A percentile compares a stretch with the other conserved stretches of the same genome.
Evolutionary conservation across 495 filamentous ascomycete genomes (phyloP).

Genomic region (Hyaloscypha finlandica): DNA sequence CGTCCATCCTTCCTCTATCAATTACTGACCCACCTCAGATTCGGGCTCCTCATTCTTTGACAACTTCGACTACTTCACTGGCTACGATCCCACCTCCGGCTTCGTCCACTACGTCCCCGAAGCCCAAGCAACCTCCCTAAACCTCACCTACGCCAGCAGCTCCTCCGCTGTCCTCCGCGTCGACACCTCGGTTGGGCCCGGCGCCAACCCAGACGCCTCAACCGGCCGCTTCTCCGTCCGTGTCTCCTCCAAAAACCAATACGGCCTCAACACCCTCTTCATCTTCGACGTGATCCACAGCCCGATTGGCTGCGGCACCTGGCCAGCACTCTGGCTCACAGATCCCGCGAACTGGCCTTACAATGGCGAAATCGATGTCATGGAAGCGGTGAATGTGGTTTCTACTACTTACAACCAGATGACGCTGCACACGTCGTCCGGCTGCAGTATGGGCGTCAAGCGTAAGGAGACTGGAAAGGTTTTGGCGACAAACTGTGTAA

Average conservation of each 20-base stretch:
- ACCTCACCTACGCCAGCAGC: slow-evolving; percentile 53
- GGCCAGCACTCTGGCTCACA: slow-evolving; percentile 55
- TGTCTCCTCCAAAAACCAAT: slow-evolving; percentile 51
- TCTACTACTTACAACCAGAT: slow-evolving; percentile 55
- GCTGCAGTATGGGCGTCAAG: slow-evolving; percentile 57
- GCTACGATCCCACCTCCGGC: slow-evolving; percentile 51
- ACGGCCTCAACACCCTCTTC: slow-evolving; percentile 51
- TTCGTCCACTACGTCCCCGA: slow-evolving; percentile 50
- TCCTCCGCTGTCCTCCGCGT: slow-evolving; percentile 54
- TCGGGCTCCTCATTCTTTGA: slow-evolving; percentile 47
- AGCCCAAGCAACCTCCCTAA: slow-evolving; percentile 38
- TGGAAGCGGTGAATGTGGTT: slow-evolving; percentile 69
- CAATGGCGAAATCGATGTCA: slow-evolving; percentile 74
- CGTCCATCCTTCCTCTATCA: neutral
- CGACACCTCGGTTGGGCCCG: slow-evolving; percentile 40
- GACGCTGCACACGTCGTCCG: slow-evolving; percentile 64
- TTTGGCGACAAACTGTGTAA: slow-evolving; percentile 52
- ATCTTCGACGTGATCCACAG: slow-evolving; percentile 48
- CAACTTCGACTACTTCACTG: slow-evolving; percentile 54
- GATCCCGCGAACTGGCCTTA: slow-evolving; percentile 63
- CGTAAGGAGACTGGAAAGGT: slow-evolving; percentile 47
- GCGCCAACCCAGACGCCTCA: slow-evolving; percentile 38
- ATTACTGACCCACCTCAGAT: slow-evolving; percentile 33
- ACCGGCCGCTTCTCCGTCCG: slow-evolving; percentile 56
- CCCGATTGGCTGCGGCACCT: slow-evolving; percentile 47